Percentiles rank a stretch among this genome's conserved stretches.
Conservation (phyloP, 2,329 filamentous ascomycete genomes). For the Ramularia endophylla region DNA sequence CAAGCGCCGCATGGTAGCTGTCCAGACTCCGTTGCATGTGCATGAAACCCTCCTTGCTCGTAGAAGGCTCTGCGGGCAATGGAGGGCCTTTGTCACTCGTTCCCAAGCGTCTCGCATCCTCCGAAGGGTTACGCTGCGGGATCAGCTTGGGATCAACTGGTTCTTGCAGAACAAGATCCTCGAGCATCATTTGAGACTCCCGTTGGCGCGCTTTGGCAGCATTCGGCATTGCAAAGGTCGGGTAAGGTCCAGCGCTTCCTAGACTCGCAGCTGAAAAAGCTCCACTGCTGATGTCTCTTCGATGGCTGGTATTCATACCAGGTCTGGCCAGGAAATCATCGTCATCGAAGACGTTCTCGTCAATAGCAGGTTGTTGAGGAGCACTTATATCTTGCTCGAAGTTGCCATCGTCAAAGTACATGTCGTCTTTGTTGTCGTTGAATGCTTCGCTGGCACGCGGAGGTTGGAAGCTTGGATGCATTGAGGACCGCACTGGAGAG, state of each 20-base stretch:
- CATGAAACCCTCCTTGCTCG: slow-evolving; percentile 25
- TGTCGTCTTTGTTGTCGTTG: slow-evolving; percentile 22
- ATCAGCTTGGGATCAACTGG: slow-evolving; percentile 26
- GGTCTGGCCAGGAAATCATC: slow-evolving; percentile 19
- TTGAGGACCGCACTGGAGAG: slow-evolving; percentile 2
- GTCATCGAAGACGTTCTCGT: slow-evolving; percentile 35
- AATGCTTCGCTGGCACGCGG: background rate
- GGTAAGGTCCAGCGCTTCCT: slow-evolving; percentile 27
- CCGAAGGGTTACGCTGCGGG: slow-evolving; percentile 28
- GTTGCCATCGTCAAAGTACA: slow-evolving; percentile 34
- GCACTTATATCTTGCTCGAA: slow-evolving; percentile 27
- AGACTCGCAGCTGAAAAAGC: slow-evolving; percentile 14
- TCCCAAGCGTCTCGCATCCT: slow-evolving; percentile 29
- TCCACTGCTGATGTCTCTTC: slow-evolving; percentile 17
- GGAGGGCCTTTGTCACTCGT: slow-evolving; percentile 41
- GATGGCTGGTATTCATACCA: slow-evolving; percentile 11
- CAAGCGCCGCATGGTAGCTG: slow-evolving; percentile 78
- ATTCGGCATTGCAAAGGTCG: slow-evolving; percentile 28
- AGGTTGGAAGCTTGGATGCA: background rate
- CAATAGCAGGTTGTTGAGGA: slow-evolving; percentile 15
- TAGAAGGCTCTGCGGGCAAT: slow-evolving; percentile 41
- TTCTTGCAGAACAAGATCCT: slow-evolving; percentile 25
- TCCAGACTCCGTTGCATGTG: slow-evolving; percentile 55
- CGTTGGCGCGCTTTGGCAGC: slow-evolving; percentile 19
- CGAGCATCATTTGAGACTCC: slow-evolving; percentile 25